Evolutionary conservation across 2,329 filamentous ascomycete species (phyloP).

Genomic region (Hawksworthiomyces lignivorus): DNA sequence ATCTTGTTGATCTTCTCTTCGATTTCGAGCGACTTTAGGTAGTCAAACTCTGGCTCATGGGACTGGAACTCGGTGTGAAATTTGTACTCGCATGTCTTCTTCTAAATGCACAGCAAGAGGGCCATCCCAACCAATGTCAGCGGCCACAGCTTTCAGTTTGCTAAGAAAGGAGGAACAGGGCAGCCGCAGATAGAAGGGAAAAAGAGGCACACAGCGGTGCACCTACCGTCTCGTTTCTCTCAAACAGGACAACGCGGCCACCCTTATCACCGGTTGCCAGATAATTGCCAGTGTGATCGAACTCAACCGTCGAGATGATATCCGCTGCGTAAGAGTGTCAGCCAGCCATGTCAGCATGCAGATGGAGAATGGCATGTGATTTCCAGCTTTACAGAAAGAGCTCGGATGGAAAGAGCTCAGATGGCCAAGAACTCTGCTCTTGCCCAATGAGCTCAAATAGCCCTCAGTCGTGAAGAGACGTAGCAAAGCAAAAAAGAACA

Average conservation of each 20-base stretch:
- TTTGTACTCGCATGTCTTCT: conserved; percentile 99
- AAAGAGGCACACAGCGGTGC: too few relatives aligned
- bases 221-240: conserved; percentile 89
- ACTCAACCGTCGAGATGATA: conserved; percentile 87
- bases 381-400: too few relatives aligned
- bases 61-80: conserved; percentile 99
- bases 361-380: too few relatives aligned
- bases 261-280: conserved; percentile 86
- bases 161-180: too few relatives aligned
- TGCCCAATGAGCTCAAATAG: too few relatives aligned
- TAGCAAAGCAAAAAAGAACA: conserved; percentile 5
- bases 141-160: too few relatives aligned
- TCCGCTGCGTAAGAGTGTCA: conserved; percentile 49
- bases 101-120: too few relatives aligned
- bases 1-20: conserved; percentile 99
- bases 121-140: too few relatives aligned
- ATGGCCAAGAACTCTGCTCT: too few relatives aligned
- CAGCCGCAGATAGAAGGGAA: too few relatives aligned
- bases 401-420: too few relatives aligned
- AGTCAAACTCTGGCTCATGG: conserved; percentile 98
- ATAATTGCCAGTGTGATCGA: conserved; percentile 85
- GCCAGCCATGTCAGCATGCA: neutral
- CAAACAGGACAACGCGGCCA: conserved; percentile 76
- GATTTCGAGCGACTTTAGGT: conserved; percentile 97
- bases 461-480: too few relatives aligned